Base-by-base conservation (phyloP, 2,329 filamentous ascomycete genomes). In the Hypoxylon sp. region DNA sequence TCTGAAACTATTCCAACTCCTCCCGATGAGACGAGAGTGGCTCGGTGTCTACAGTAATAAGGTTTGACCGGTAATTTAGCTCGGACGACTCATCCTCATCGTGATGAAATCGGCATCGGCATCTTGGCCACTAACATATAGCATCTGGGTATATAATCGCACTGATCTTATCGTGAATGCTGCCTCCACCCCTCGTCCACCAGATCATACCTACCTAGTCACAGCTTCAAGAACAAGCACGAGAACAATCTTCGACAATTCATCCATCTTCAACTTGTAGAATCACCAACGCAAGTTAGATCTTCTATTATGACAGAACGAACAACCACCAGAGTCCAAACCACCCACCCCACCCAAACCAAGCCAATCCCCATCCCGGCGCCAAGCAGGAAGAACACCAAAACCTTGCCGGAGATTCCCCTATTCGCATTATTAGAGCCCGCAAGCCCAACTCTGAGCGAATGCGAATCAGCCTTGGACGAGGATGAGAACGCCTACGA, bases 1-100 rank as follows among this genome's bases (percentile, higher is more conserved):
- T 68, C 36, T 64, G 63, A 69, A 69, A 66, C 66, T 59, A 36
- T 14, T 59, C 22, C 55, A 30, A 45, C 26, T 44, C 58, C 57
- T 42, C 45, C 48, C 42, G 49, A 60, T 69, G 66, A 69, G 48
- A 61, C 66, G 66, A 69, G 63, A 54, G 61, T 69, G 66, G 66
- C 60, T 63, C 60, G 63, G 63, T 66, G 49, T 30, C 54, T 40
- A 28, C 50, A 61, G 63, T 50, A 32, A 48, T 30, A 38, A 61
- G 57, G 56, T 57, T 69, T 64, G 52, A 58, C 57, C 58, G n/a
- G 20, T 55, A 28, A 58, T 56, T 54, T 60, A 48, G 28, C 63
- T 63, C 66, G 53, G 26, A 52, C 53, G 51, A 66, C 28, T 46
- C 26, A 12, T 55, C 52, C 3, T 26, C 3, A 26, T n/a, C n/a